phyloP scores from a whole-genome alignment of 2,329 filamentous ascomycete species.

The Verticillium klebahnii region DNA sequence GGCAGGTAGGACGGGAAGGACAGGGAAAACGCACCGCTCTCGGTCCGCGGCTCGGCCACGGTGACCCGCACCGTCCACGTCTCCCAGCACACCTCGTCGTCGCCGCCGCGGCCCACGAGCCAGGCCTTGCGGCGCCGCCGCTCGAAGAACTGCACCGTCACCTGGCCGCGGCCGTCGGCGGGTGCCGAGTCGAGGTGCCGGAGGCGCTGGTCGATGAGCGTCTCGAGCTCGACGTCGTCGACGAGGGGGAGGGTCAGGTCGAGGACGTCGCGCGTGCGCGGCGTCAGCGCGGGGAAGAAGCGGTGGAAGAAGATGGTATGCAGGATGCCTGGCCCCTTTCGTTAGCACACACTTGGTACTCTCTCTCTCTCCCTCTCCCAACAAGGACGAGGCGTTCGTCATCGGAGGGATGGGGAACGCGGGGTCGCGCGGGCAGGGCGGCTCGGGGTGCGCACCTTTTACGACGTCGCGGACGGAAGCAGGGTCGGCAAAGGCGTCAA shows the following conservation, averaged over 20 bases:
- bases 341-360: not conserved
- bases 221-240: slow-evolving; percentile 85
- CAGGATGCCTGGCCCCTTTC: slow-evolving; percentile 62
- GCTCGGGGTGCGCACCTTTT: slow-evolving; percentile 58
- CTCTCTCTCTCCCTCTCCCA: not conserved
- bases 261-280: slow-evolving; percentile 81
- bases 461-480: slow-evolving; percentile 87
- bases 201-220: slow-evolving; percentile 85
- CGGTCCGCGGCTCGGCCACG: slow-evolving; percentile 83
- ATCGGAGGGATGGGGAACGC: not conserved
- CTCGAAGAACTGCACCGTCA: slow-evolving; percentile 91
- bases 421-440: not conserved
- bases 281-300: slow-evolving; percentile 84
- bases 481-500: slow-evolving; percentile 91
- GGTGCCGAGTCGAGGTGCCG: slow-evolving; percentile 61
- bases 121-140: slow-evolving; percentile 80
- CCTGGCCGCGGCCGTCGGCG: slow-evolving; percentile 66
- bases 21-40: slow-evolving; percentile 61
- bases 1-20: not conserved
- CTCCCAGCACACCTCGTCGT: slow-evolving; percentile 97
- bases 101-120: slow-evolving; percentile 65
- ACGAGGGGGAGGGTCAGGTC: slow-evolving; percentile 88
- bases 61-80: slow-evolving; percentile 91
- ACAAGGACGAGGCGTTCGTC: not conserved
- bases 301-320: slow-evolving; percentile 99